Evolutionary conservation across 1,284 basidiomycete species (phyloP).

Genomic region (Sphagnurus paluster): DNA sequence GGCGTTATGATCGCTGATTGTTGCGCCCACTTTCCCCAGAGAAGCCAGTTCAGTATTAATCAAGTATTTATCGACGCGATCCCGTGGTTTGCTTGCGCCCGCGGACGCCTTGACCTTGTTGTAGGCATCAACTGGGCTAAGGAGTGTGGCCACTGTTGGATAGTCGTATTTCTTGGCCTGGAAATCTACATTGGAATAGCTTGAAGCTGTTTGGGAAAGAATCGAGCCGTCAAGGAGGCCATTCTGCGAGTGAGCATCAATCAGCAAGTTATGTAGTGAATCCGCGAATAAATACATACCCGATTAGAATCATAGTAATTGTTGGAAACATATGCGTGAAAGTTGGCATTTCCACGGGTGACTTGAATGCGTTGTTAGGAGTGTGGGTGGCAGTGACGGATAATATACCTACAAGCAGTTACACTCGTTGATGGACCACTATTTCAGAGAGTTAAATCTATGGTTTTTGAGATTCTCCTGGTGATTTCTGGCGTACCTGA

Average conservation of each 20-base stretch:
- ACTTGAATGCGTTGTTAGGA: no score
- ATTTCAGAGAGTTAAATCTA: background rate
- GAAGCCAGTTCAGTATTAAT: slow-evolving; percentile 33
- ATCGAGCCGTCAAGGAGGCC: slow-evolving; percentile 33
- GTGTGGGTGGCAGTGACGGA: no score
- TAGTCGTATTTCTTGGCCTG: slow-evolving; percentile 32
- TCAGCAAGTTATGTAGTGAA: background rate
- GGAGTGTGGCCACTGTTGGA: slow-evolving; percentile 31
- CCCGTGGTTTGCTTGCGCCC: slow-evolving; percentile 34
- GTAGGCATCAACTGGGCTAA: slow-evolving; percentile 32
- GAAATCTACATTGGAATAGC: slow-evolving; percentile 36
- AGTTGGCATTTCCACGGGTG: slow-evolving; percentile 38
- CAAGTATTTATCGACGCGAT: slow-evolving; percentile 33
- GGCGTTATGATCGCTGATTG: slow-evolving; percentile 30
- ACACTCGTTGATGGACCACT: slow-evolving; percentile 24
- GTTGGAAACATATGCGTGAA: slow-evolving; percentile 34
- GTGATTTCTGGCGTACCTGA: slow-evolving; percentile 24
- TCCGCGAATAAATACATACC: slow-evolving; percentile 10
- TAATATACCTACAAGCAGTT: slow-evolving; percentile 27
- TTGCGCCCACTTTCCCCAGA: slow-evolving; percentile 33
- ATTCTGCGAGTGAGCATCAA: no score
- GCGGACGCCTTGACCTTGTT: slow-evolving; percentile 31
- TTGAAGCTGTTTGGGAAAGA: slow-evolving; percentile 26
- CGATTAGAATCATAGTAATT: slow-evolving; percentile 37
- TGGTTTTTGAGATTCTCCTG: background rate